phyloP scores from a whole-genome alignment of 2,329 filamentous ascomycete genomes.

The Rugonectria rugulosa region DNA sequence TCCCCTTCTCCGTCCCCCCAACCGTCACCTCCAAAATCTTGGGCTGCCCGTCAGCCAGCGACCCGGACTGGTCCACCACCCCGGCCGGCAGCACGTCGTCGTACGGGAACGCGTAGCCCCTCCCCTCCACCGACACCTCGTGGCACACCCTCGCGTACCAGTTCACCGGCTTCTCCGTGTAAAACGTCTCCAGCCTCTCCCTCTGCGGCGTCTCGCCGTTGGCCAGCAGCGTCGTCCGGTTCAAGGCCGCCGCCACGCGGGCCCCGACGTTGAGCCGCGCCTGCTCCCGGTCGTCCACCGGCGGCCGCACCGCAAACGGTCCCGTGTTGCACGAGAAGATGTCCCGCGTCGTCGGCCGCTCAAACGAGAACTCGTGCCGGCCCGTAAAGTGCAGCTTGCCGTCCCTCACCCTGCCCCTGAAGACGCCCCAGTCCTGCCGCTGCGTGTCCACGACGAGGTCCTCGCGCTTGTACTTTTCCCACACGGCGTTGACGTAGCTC shows the following conservation, averaged over 20 bases:
- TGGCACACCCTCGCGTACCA: slow-evolving; percentile 74
- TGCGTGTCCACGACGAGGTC: slow-evolving; percentile 63
- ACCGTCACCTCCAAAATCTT: slow-evolving; percentile 63
- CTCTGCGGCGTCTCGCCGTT: slow-evolving; percentile 60
- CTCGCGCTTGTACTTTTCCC: slow-evolving; percentile 54
- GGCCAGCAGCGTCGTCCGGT: slow-evolving; percentile 72
- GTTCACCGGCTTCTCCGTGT: slow-evolving; percentile 64
- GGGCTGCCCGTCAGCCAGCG: slow-evolving; percentile 64
- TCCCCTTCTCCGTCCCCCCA: slow-evolving; percentile 47
- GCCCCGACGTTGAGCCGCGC: slow-evolving; percentile 71
- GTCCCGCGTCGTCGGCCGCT: slow-evolving; percentile 55
- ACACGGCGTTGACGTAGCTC: slow-evolving; percentile 59
- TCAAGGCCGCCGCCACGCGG: slow-evolving; percentile 77
- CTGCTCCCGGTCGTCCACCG: slow-evolving; percentile 29
- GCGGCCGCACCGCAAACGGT: slow-evolving; percentile 52
- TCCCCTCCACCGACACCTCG: slow-evolving; percentile 62
- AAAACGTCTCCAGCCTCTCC: slow-evolving; percentile 59
- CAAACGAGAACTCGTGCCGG: slow-evolving; percentile 48
- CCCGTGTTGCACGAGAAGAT: slow-evolving; percentile 64
- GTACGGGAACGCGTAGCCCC: slow-evolving; percentile 76
- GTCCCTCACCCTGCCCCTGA: slow-evolving; percentile 52
- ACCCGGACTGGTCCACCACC: slow-evolving; percentile 67
- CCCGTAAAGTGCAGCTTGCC: slow-evolving; percentile 51
- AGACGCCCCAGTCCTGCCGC: slow-evolving; percentile 55
- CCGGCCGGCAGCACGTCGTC: slow-evolving; percentile 69